Evolutionary conservation across 208 protist species (phyloP).

Genomic region (Crithidia acanthocephali): DNA sequence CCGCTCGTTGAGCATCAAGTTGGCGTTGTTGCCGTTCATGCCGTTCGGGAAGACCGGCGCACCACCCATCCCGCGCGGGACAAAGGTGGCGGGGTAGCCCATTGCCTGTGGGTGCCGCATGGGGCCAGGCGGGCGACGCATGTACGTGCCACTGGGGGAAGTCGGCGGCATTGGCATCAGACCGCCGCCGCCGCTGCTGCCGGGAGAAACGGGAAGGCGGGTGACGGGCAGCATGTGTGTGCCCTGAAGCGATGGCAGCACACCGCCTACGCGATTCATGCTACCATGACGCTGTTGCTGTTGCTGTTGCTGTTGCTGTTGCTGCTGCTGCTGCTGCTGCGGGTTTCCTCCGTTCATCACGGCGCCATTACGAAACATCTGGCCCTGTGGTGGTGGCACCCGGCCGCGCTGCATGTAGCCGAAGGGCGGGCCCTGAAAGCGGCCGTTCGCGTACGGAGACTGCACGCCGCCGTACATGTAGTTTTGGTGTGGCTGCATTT

Average conservation of each 20-base stretch:
- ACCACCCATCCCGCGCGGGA: conserved; percentile 12
- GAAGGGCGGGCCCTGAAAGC: conserved; percentile 19
- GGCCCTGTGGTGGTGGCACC: conserved; percentile 14
- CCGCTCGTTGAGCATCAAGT: too few relatives aligned
- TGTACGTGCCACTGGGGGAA: conserved; percentile 2
- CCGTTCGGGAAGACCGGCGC: conserved; percentile 15
- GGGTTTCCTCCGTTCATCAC: conserved; percentile 3
- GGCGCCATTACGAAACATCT: conserved; percentile 16
- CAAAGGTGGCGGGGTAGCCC: background rate
- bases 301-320: conserved; percentile 3
- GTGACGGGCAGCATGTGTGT: conserved; percentile 24
- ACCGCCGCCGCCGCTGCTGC: conserved; percentile 7
- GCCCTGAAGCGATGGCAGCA: conserved; percentile 29
- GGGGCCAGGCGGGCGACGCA: conserved; percentile 19
- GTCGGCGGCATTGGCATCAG: conserved; percentile 23
- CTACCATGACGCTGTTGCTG: conserved; percentile 2
- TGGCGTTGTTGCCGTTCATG: conserved; percentile 4
- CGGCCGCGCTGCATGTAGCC: conserved; percentile 19
- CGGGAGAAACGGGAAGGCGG: conserved; percentile 11
- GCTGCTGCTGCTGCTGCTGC: conserved; percentile 8
- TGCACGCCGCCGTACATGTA: conserved; percentile 28
- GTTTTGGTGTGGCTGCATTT: conserved; percentile 27
- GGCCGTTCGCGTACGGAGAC: conserved; percentile 17
- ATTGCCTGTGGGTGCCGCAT: conserved; percentile 13
- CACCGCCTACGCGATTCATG: background rate